Percentiles rank a stretch among this genome's conserved stretches.
phyloP scores from a whole-genome alignment of 306 rosid species.

The Notholithocarpus densiflorus region DNA sequence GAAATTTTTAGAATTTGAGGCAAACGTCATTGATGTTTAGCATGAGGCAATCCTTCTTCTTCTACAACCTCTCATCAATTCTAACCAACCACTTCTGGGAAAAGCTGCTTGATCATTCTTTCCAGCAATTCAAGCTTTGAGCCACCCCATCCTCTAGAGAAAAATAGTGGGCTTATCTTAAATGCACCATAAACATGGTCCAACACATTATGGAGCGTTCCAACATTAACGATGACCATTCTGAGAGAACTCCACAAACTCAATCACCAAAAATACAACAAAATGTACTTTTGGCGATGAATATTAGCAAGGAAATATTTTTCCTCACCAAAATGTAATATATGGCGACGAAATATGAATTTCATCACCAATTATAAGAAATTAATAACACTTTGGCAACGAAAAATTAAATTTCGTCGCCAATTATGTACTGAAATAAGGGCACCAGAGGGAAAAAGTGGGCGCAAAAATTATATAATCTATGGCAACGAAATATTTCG shows the following conservation, averaged over 20 bases:
- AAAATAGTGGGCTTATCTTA: constrained; percentile 73
- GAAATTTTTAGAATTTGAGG: constrained; percentile 57
- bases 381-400: too few species aligned
- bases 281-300: neutral
- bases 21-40: constrained; percentile 41
- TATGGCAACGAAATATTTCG: too few species aligned
- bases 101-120: too few species aligned
- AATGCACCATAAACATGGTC: constrained; percentile 90
- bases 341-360: too few species aligned
- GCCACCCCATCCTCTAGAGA: constrained; percentile 94
- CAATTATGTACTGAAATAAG: too few species aligned
- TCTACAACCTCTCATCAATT: neutral
- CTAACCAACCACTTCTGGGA: too few species aligned
- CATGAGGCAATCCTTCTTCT: constrained; percentile 39
- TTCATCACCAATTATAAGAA: too few species aligned
- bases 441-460: too few species aligned
- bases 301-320: too few species aligned
- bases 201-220: constrained; percentile 81
- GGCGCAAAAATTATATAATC: too few species aligned
- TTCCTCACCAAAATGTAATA: neutral
- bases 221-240: constrained; percentile 75
- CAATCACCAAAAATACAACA: neutral
- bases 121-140: neutral
- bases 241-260: neutral
- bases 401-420: too few species aligned